These are phyloP conservation scores for Diplodia sapinea DNA, from an alignment of 2,329 filamentous ascomycete species.

Conservation along the genomic window DNA sequence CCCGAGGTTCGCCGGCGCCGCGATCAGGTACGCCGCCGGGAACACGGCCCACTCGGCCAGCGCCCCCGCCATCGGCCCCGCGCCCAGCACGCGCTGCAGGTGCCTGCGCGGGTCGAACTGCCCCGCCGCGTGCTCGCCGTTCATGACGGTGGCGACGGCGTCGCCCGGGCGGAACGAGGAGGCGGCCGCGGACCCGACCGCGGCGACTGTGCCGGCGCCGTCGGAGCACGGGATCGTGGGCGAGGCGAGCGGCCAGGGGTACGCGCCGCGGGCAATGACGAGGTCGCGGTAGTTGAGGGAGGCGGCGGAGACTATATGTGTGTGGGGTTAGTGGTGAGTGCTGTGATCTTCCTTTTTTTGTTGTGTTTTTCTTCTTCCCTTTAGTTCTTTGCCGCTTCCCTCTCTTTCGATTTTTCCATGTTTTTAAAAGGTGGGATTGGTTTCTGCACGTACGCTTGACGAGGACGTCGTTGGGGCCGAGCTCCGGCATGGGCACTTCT, in stretches of 20 bases:
- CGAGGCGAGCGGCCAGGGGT: slow-evolving; percentile 49
- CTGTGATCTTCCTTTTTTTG: background rate
- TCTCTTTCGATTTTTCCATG: background rate
- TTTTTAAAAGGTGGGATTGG: background rate
- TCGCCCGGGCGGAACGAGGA: slow-evolving; percentile 68
- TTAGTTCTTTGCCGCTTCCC: background rate
- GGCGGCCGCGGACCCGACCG: slow-evolving; percentile 62
- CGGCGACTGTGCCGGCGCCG: slow-evolving; percentile 68
- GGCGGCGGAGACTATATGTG: slow-evolving; percentile 50
- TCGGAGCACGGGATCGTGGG: slow-evolving; percentile 59
- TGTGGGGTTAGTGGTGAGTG: background rate
- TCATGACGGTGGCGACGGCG: slow-evolving; percentile 67
- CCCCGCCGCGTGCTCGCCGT: slow-evolving; percentile 61
- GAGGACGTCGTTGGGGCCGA: slow-evolving; percentile 74
- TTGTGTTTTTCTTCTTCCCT: background rate
- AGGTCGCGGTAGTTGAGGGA: slow-evolving; percentile 59
- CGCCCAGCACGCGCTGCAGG: slow-evolving; percentile 65
- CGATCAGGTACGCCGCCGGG: slow-evolving; percentile 69
- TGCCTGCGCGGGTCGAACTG: slow-evolving; percentile 47
- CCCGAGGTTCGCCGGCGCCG: slow-evolving; percentile 61
- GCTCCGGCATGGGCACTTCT: slow-evolving; percentile 59
- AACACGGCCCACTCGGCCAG: slow-evolving; percentile 72
- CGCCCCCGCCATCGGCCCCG: slow-evolving; percentile 68
- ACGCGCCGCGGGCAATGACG: slow-evolving; percentile 48
- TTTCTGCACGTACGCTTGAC: slow-evolving; percentile 60